A percentile compares a stretch with the other conserved stretches of the same genome.
These are phyloP conservation scores for Dentipellis sp. DNA, from an alignment of 768 basidiomycete species.

Conservation along the genomic window DNA sequence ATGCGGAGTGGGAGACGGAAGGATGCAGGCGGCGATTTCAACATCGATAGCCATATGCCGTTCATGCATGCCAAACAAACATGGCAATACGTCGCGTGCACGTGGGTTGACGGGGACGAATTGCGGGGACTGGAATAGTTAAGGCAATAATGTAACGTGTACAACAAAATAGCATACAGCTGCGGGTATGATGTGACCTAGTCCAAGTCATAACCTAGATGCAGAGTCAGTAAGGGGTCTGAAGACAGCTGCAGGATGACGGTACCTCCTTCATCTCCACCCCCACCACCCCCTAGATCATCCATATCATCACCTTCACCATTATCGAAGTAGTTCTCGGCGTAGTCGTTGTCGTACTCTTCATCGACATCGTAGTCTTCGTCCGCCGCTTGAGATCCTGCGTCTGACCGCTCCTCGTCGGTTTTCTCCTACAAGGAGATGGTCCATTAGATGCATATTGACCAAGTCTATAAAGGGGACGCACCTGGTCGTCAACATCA, in stretches of 20 bases:
- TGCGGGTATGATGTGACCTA: background rate
- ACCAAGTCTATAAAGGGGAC: background rate
- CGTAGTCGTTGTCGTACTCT: slow-evolving; percentile 88
- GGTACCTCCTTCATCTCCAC: slow-evolving; percentile 55
- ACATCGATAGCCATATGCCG: background rate
- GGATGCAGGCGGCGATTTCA: background rate
- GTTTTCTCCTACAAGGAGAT: slow-evolving; percentile 49
- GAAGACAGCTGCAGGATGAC: background rate
- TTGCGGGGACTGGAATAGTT: no score
- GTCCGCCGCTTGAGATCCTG: slow-evolving; percentile 52
- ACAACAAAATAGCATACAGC: no score
- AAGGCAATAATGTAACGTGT: no score
- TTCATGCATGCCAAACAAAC: background rate
- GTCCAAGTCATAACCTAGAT: background rate
- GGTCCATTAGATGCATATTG: background rate
- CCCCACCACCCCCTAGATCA: slow-evolving; percentile 62
- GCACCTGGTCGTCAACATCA: slow-evolving; percentile 7
- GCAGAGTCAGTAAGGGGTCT: background rate
- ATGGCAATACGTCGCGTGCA: no score
- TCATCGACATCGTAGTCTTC: slow-evolving; percentile 85
- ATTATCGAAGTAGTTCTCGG: slow-evolving; percentile 86
- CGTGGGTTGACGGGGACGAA: no score
- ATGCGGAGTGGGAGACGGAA: background rate
- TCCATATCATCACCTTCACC: slow-evolving; percentile 78
- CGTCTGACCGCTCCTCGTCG: slow-evolving; percentile 45